A percentile compares a stretch with the other conserved stretches of the same genome.
Conservation (phyloP, 768 basidiomycete genomes). For the Lactarius deliciosus region DNA sequence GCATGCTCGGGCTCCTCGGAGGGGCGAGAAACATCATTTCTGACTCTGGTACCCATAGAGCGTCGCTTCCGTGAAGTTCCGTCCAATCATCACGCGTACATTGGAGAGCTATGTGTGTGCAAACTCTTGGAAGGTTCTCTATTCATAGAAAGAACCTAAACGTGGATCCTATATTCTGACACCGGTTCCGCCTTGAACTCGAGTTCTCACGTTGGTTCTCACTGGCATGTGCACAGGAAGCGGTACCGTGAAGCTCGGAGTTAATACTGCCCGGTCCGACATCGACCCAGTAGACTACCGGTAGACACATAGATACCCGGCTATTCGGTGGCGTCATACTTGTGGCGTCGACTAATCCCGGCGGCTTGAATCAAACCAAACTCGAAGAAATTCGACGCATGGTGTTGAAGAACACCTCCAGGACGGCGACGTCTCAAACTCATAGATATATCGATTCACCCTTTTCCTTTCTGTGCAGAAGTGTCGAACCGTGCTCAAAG, state of each 20-base stretch:
- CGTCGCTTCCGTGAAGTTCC: not conserved
- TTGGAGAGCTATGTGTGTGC: not conserved
- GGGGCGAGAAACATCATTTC: not conserved
- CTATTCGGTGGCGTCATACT: not conserved
- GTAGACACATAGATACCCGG: not conserved
- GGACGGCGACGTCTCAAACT: too few relatives aligned
- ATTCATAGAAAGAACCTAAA: not conserved
- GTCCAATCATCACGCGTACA: not conserved
- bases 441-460: too few relatives aligned
- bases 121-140: not conserved
- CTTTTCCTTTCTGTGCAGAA: too few relatives aligned
- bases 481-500: not conserved
- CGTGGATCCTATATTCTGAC: not conserved
- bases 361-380: not conserved
- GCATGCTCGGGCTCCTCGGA: not conserved
- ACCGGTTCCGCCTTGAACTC: not conserved
- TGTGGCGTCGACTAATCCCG: not conserved
- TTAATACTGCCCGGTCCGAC: not conserved
- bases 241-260: not conserved
- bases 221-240: not conserved
- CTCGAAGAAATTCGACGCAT: not conserved
- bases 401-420: too few relatives aligned
- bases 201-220: not conserved
- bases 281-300: not conserved
- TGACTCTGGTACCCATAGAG: not conserved